Evolutionary conservation across 75 land plant species (phyloP).

Genomic region (Sequoia sempervirens): DNA sequence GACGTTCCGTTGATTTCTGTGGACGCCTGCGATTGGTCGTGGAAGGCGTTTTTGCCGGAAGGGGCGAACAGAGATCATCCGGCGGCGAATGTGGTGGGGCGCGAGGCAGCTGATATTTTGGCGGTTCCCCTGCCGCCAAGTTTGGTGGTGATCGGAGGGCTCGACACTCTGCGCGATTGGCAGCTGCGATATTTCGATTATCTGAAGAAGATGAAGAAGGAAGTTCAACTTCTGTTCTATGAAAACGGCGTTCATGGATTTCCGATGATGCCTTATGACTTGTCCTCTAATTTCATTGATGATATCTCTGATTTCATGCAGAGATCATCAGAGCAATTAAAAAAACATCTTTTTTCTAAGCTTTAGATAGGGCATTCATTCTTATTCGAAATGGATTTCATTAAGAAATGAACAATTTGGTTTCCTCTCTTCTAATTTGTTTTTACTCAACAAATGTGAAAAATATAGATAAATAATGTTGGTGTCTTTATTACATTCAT

Average conservation of each 20-base stretch:
- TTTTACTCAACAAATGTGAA: too few species aligned
- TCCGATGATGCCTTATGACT: neutral
- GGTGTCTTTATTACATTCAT: too few species aligned
- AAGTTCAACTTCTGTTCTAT: slow-evolving; percentile 2
- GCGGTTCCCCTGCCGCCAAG: slow-evolving; percentile 4
- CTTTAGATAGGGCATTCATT: too few species aligned
- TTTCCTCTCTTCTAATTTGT: too few species aligned
- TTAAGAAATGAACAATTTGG: too few species aligned
- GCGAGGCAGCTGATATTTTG: neutral
- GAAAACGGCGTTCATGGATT: neutral
- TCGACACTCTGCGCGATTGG: slow-evolving; percentile 25
- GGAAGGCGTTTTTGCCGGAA: slow-evolving; percentile 54
- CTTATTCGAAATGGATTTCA: too few species aligned
- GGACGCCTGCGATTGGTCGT: slow-evolving; percentile 42
- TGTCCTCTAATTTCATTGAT: neutral
- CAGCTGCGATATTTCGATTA: slow-evolving; percentile 18
- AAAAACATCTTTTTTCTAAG: too few species aligned
- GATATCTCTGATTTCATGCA: neutral
- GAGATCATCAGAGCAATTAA: too few species aligned
- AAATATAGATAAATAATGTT: too few species aligned
- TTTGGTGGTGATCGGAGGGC: slow-evolving; percentile 21
- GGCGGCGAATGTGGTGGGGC: slow-evolving; percentile 34
- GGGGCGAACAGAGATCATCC: slow-evolving; percentile 42
- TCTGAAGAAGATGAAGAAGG: slow-evolving; percentile 7
- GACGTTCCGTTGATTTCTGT: slow-evolving; percentile 13